These are phyloP conservation scores for Claviceps sp. DNA, from an alignment of 2,329 filamentous ascomycete species.

Conservation along the genomic window DNA sequence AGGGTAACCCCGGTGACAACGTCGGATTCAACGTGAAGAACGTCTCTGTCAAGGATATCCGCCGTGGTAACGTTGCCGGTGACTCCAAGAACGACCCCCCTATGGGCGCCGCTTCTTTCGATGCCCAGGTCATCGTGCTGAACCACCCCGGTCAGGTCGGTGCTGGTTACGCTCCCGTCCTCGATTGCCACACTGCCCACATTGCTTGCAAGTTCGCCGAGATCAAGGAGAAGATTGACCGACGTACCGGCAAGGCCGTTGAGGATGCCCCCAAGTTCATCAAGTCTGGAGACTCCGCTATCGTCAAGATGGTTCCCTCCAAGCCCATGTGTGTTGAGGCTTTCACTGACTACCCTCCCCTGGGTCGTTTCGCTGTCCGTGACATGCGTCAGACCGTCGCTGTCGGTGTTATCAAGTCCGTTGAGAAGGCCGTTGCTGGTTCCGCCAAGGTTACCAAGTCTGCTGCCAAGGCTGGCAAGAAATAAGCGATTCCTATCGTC, in stretches of 20 bases:
- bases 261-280: conserved; percentile 96
- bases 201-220: conserved; percentile 99
- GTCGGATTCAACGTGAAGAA: conserved; percentile 99
- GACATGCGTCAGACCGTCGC: conserved; percentile 90
- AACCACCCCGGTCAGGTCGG: conserved; percentile 99
- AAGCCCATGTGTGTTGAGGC: conserved; percentile 99
- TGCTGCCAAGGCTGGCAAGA: conserved; percentile 62
- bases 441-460: conserved; percentile 58
- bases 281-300: conserved; percentile 99
- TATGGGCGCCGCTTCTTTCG: conserved; percentile 80
- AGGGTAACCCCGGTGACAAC: conserved; percentile 98
- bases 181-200: conserved; percentile 99
- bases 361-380: conserved; percentile 99
- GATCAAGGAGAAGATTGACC: conserved; percentile 99
- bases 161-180: conserved; percentile 96
- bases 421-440: conserved; percentile 48
- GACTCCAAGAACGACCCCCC: conserved; percentile 99
- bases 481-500: conserved; percentile 37
- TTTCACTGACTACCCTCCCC: conserved; percentile 98
- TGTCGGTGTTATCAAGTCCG: conserved; percentile 89
- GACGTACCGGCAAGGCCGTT: conserved; percentile 97
- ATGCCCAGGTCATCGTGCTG: conserved; percentile 99
- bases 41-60: conserved; percentile 99
- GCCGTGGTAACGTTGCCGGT: conserved; percentile 98
- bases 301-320: conserved; percentile 99